phyloP scores from a whole-genome alignment of 495 filamentous ascomycete genomes.

The Aspergillus ellipticus region DNA sequence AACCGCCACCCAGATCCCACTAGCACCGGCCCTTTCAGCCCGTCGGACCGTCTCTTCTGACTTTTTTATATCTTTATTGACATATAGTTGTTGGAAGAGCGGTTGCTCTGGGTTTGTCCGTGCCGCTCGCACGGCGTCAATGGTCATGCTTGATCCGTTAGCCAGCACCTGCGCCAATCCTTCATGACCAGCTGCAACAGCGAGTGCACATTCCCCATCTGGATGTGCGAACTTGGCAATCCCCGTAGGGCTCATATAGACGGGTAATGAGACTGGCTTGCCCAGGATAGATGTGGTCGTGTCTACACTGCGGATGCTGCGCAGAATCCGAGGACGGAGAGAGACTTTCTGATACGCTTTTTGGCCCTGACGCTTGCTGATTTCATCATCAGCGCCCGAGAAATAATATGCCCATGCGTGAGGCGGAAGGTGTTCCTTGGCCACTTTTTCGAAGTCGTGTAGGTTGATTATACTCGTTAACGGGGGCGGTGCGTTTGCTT shows the following conservation, averaged over 20 bases:
- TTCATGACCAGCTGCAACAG: conserved; percentile 66
- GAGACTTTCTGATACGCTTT: conserved; percentile 75
- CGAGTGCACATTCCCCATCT: conserved; percentile 74
- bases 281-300: conserved; percentile 73
- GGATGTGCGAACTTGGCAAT: conserved; percentile 77
- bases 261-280: conserved; percentile 61
- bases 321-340: conserved; percentile 72
- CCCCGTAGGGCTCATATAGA: conserved; percentile 76
- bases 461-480: conserved; percentile 58
- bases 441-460: conserved; percentile 62
- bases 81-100: conserved; percentile 85
- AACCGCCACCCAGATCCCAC: conserved; percentile 67
- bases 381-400: conserved; percentile 82
- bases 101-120: conserved; percentile 54
- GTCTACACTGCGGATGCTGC: conserved; percentile 68
- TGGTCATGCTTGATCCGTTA: conserved; percentile 38
- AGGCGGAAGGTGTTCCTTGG: conserved; percentile 45
- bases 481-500: conserved; percentile 42
- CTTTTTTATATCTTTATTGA: conserved; percentile 75
- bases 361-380: conserved; percentile 79
- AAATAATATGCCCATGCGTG: conserved; percentile 88
- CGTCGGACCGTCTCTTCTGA: conserved; percentile 73
- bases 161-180: conserved; percentile 31
- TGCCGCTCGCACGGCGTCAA: conserved; percentile 72
- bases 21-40: conserved; percentile 72